Evolutionary conservation across 257 asterid genomes (phyloP).

Genomic region (Buddleja alternifolia): DNA sequence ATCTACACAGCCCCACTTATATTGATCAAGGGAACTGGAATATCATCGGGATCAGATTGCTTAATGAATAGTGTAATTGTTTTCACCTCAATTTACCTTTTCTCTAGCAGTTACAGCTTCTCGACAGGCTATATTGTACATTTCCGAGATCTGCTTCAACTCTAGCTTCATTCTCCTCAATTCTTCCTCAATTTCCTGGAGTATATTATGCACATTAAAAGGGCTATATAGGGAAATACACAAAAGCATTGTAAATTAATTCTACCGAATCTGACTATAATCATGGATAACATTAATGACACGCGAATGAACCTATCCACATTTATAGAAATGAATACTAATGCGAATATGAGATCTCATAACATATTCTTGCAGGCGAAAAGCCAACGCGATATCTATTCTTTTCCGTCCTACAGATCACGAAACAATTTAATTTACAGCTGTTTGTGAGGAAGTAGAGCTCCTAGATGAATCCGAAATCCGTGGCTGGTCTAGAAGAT

Average conservation of each 20-base stretch:
- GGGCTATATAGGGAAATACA: no score
- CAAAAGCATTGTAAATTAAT: no score
- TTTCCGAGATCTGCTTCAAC: slow-evolving; percentile 59
- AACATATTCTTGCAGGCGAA: background rate
- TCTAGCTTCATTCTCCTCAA: slow-evolving; percentile 60
- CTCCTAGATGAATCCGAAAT: slow-evolving; percentile 35
- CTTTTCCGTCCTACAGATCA: background rate
- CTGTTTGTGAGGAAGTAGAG: slow-evolving; percentile 38
- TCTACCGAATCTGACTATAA: no score
- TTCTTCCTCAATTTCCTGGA: slow-evolving; percentile 73
- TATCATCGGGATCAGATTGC: no score
- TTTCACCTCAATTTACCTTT: slow-evolving; percentile 43
- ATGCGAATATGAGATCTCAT: no score
- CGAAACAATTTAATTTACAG: slow-evolving; percentile 30
- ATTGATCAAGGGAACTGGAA: no score
- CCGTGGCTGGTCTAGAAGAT: slow-evolving; percentile 33
- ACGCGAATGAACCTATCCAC: no score
- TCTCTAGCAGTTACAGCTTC: slow-evolving; percentile 47
- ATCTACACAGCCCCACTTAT: no score
- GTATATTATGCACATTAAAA: background rate
- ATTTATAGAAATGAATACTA: no score
- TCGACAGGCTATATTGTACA: slow-evolving; percentile 63
- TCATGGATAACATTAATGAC: background rate
- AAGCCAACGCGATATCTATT: background rate
- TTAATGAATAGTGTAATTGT: no score